Percentiles rank a stretch among this genome's conserved stretches.
phyloP scores from a whole-genome alignment of 768 basidiomycete species.

The Tubosaeta brunneosetosa region DNA sequence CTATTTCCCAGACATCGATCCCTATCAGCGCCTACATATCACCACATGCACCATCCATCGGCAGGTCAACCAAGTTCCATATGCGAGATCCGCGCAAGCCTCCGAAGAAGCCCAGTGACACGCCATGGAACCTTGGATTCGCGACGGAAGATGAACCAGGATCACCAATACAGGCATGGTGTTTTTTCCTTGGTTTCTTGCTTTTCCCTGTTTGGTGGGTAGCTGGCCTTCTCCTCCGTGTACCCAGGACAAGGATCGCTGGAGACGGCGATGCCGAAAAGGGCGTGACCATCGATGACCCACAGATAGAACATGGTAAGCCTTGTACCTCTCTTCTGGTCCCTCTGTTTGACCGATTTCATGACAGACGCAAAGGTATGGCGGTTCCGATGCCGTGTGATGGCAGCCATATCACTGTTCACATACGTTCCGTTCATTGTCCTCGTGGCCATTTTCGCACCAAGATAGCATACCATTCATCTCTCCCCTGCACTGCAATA shows the following conservation, averaged over 20 bases:
- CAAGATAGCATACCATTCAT: constrained; percentile 25
- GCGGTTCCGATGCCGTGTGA: constrained; percentile 71
- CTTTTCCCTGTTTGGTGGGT: constrained; percentile 62
- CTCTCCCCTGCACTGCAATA: not conserved
- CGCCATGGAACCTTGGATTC: constrained; percentile 58
- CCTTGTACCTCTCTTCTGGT: constrained; percentile 3
- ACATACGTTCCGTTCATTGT: constrained; percentile 80
- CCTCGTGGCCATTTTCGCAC: constrained; percentile 61
- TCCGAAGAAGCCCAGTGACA: constrained; percentile 46
- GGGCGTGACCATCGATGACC: constrained; percentile 70
- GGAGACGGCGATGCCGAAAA: constrained; percentile 58
- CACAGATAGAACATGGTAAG: constrained; percentile 74
- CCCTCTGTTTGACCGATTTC: constrained; percentile 5
- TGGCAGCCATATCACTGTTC: constrained; percentile 61
- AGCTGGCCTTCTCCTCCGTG: constrained; percentile 46
- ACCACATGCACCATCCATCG: constrained; percentile 71
- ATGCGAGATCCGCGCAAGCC: constrained; percentile 79
- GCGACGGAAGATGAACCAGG: constrained; percentile 48
- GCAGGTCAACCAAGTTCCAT: constrained; percentile 57
- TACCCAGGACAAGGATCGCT: constrained; percentile 60
- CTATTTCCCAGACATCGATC: constrained; percentile 69
- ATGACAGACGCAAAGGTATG: constrained; percentile 63
- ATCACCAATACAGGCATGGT: constrained; percentile 65
- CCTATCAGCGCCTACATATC: constrained; percentile 75
- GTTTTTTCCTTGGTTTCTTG: constrained; percentile 71